These are phyloP conservation scores for Beauveria sp. DNA, from an alignment of 2,329 filamentous ascomycete genomes.

Conservation along the genomic window DNA sequence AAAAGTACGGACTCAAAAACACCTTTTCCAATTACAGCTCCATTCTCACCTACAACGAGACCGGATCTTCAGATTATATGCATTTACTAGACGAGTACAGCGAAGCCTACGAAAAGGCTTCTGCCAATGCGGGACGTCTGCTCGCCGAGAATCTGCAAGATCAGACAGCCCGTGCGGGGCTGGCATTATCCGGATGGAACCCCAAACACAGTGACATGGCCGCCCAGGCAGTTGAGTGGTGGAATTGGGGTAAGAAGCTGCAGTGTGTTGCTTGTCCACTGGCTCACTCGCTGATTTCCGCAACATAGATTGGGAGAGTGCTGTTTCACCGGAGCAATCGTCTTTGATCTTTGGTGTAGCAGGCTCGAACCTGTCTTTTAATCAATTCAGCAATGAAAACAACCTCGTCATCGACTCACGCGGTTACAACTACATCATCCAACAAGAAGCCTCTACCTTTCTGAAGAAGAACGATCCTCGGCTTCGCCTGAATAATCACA, in stretches of 20 bases:
- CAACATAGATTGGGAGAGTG: constrained; percentile 15
- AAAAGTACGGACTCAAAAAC: constrained; percentile 50
- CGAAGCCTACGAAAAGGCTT: constrained; percentile 34
- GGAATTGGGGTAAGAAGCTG: constrained; percentile 26
- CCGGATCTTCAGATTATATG: constrained; percentile 43
- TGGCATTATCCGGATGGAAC: constrained; percentile 55
- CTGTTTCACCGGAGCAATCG: constrained; percentile 43
- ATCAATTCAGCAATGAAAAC: constrained; percentile 54
- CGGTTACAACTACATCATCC: constrained; percentile 52
- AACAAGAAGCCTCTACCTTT: constrained; percentile 49
- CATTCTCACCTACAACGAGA: constrained; percentile 53
- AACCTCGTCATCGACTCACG: constrained; percentile 54
- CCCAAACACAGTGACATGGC: constrained; percentile 44
- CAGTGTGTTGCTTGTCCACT: not conserved
- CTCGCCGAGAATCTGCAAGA: constrained; percentile 54
- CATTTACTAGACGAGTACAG: constrained; percentile 43
- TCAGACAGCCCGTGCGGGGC: constrained; percentile 48
- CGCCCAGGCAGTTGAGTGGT: constrained; percentile 55
- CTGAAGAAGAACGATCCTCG: constrained; percentile 46
- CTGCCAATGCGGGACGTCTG: constrained; percentile 48
- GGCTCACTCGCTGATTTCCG: not conserved
- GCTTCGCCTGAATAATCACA: constrained; percentile 49
- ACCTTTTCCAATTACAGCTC: constrained; percentile 50
- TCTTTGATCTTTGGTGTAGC: constrained; percentile 48
- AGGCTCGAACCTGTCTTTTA: constrained; percentile 53